A percentile compares a stretch with the other conserved stretches of the same genome.
Evolutionary conservation across 441 rosid species (phyloP).

Genomic region (Arabidopsis lyrata): DNA sequence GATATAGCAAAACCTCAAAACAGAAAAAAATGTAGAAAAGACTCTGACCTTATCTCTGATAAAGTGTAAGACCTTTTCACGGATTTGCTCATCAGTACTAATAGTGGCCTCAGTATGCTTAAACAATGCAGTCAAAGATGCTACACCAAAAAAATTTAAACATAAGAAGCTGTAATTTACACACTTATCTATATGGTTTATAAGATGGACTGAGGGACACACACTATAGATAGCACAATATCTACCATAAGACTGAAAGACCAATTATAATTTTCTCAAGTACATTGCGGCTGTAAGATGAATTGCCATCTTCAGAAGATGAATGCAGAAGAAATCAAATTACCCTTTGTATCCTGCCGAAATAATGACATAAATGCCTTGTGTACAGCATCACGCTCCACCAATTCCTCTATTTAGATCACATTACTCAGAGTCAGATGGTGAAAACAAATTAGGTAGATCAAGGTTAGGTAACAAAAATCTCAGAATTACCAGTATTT

Average conservation of each 20-base stretch:
- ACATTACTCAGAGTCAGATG: slow-evolving; percentile 22
- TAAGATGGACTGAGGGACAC: slow-evolving; percentile 1
- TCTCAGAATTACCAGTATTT: slow-evolving; percentile 57
- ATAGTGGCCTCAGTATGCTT: slow-evolving; percentile 74
- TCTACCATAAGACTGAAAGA: slow-evolving; percentile 5
- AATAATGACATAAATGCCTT: slow-evolving; percentile 90
- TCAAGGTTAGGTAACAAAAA: slow-evolving; percentile 9
- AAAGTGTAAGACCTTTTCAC: slow-evolving; percentile 84
- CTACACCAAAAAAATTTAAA: slow-evolving; percentile 52
- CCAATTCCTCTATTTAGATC: slow-evolving; percentile 68
- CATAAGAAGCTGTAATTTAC: not conserved
- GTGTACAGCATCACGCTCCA: slow-evolving; percentile 96
- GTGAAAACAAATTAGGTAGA: not conserved
- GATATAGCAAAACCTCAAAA: not conserved
- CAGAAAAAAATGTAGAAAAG: not conserved
- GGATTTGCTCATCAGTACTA: slow-evolving; percentile 69
- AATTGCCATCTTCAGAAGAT: slow-evolving; percentile 2
- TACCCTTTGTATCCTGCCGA: slow-evolving; percentile 98
- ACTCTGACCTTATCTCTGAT: slow-evolving; percentile 83
- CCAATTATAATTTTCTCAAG: not conserved
- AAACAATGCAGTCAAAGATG: slow-evolving; percentile 83
- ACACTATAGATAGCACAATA: slow-evolving; percentile 1
- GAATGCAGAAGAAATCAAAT: slow-evolving; percentile 26
- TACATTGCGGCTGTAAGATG: not conserved
- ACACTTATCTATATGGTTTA: not conserved